Evolutionary conservation across 371 early-diverging fungal species (phyloP).

Genomic region (Enterospora canceri): DNA sequence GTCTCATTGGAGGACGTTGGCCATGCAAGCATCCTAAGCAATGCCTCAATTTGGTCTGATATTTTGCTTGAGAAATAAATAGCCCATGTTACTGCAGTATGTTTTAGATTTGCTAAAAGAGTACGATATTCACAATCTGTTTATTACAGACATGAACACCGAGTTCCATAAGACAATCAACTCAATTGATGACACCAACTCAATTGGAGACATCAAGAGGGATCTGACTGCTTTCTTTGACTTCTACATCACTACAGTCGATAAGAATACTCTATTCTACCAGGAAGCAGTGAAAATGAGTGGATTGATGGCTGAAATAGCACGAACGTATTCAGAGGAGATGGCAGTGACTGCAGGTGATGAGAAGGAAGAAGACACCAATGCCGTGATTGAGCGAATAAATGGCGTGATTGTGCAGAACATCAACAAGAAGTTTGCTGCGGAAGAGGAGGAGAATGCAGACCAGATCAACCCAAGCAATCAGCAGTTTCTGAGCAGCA

Average conservation of each 20-base stretch:
- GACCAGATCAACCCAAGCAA: not conserved
- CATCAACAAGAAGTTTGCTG: too few relatives aligned
- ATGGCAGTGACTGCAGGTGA: too few relatives aligned
- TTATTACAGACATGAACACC: not conserved
- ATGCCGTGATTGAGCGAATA: too few relatives aligned
- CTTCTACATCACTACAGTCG: not conserved
- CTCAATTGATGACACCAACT: not conserved
- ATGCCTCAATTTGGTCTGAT: too few relatives aligned
- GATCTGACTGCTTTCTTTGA: not conserved
- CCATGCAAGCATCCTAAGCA: too few relatives aligned
- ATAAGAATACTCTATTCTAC: not conserved
- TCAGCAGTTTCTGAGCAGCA: not conserved
- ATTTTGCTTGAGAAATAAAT: too few relatives aligned
- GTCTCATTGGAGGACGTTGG: too few relatives aligned
- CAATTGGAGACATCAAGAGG: not conserved
- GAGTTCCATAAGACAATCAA: not conserved
- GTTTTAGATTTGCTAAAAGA: not conserved
- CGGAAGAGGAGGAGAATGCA: not conserved
- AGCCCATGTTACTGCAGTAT: too few relatives aligned
- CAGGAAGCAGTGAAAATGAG: not conserved
- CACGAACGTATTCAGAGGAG: too few relatives aligned
- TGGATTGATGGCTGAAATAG: too few relatives aligned
- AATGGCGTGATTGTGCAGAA: too few relatives aligned
- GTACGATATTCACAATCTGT: not conserved
- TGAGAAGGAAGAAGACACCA: too few relatives aligned